phyloP scores from a whole-genome alignment of 495 filamentous ascomycete species.

The Podospora australis region DNA sequence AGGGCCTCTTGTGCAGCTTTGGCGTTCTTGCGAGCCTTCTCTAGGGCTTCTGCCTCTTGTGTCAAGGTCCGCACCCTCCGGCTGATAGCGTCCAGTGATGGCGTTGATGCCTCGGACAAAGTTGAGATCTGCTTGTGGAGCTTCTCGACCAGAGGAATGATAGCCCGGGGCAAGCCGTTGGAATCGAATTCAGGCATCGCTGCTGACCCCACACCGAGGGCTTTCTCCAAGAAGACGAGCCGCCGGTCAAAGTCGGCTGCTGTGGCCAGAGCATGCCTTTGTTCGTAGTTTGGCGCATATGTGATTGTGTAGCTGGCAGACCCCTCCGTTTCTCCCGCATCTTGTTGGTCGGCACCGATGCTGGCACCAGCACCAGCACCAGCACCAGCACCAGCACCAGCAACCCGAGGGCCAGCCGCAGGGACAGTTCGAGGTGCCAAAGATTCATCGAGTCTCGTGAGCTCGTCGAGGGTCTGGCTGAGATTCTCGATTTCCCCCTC shows the following conservation, averaged over 20 bases:
- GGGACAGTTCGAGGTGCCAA: conserved; percentile 21
- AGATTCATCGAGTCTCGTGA: conserved; percentile 35
- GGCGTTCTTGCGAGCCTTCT: conserved; percentile 64
- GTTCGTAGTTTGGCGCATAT: conserved; percentile 51
- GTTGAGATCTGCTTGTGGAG: conserved; percentile 67
- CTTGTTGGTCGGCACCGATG: conserved; percentile 6
- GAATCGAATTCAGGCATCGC: conserved; percentile 58
- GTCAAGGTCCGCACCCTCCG: conserved; percentile 66
- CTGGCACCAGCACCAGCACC: conserved; percentile 20
- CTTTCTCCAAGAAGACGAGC: conserved; percentile 68
- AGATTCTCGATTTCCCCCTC: conserved; percentile 49
- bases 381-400: conserved; percentile 15
- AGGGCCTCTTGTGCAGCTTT: conserved; percentile 58
- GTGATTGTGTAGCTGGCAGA: conserved; percentile 47
- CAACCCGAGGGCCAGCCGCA: conserved; percentile 15
- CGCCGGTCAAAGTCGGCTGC: conserved; percentile 84
- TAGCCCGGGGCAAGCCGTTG: conserved; percentile 51
- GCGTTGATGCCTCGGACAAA: conserved; percentile 55
- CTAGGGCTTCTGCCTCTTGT: conserved; percentile 71
- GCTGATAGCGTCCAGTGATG: conserved; percentile 68
- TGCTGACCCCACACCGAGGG: conserved; percentile 68
- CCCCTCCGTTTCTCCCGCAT: conserved; percentile 4
- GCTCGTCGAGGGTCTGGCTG: conserved; percentile 58
- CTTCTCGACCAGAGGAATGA: conserved; percentile 72
- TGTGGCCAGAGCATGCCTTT: conserved; percentile 63